phyloP scores from a whole-genome alignment of 2,329 filamentous ascomycete species.

The Lachnum nothofagi region DNA sequence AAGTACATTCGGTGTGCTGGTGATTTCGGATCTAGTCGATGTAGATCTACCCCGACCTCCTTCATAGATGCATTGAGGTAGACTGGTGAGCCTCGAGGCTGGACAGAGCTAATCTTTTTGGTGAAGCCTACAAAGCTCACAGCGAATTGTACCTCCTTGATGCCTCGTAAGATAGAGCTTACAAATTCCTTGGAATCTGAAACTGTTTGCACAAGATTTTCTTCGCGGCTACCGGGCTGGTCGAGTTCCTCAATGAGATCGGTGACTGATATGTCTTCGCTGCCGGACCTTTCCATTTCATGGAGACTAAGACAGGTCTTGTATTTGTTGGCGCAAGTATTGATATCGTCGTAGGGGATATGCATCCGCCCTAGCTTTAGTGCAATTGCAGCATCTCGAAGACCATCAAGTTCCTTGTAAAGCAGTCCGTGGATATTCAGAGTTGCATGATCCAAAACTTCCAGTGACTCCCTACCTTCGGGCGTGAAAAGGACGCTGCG shows the following conservation, averaged over 20 bases:
- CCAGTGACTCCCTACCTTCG: conserved; percentile 75
- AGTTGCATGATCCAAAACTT: conserved; percentile 81
- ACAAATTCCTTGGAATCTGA: conserved; percentile 91
- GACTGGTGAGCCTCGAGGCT: conserved; percentile 63
- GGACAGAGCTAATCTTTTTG: conserved; percentile 67
- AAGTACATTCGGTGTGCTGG: conserved; percentile 99
- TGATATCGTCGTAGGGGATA: conserved; percentile 82
- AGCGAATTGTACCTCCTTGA: conserved; percentile 94
- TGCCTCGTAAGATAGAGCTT: conserved; percentile 81
- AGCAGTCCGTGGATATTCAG: conserved; percentile 89
- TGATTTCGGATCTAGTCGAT: conserved; percentile 85
- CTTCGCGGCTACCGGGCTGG: conserved; percentile 51
- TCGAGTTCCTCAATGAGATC: conserved; percentile 72
- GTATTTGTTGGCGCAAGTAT: conserved; percentile 54
- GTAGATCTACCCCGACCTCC: conserved; percentile 87
- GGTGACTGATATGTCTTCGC: conserved; percentile 60
- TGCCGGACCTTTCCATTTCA: conserved; percentile 34
- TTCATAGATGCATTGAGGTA: conserved; percentile 89
- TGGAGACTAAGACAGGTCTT: conserved; percentile 40
- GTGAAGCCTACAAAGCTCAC: conserved; percentile 86
- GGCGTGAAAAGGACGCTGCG: conserved; percentile 85
- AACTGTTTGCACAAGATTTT: conserved; percentile 72
- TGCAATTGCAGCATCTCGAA: conserved; percentile 83
- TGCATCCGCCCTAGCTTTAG: conserved; percentile 88
- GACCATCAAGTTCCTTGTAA: conserved; percentile 76